These are phyloP conservation scores for Boehmeria nivea DNA, from an alignment of 306 rosid genomes.

Conservation along the genomic window DNA sequence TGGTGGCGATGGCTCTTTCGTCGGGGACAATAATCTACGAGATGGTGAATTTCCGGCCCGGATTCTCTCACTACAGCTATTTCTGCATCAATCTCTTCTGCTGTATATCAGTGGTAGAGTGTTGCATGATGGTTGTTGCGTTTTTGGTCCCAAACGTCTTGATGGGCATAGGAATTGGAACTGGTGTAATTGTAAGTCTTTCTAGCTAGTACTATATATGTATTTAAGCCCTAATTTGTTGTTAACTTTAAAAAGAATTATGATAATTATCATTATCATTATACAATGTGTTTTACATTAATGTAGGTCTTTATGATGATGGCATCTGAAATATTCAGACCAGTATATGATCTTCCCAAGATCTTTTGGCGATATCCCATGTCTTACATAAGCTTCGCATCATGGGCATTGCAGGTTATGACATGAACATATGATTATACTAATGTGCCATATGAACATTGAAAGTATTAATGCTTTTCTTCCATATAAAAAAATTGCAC, in stretches of 20 bases:
- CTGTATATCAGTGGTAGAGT: not conserved
- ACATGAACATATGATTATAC: too few relatives aligned
- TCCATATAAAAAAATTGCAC: too few relatives aligned
- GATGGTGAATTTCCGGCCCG: not conserved
- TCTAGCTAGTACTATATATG: not conserved
- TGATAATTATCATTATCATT: too few relatives aligned
- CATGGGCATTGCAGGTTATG: slow-evolving; percentile 60
- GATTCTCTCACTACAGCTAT: slow-evolving; percentile 8
- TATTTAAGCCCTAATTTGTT: too few relatives aligned
- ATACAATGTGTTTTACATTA: too few relatives aligned
- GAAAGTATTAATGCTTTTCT: too few relatives aligned
- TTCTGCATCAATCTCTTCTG: slow-evolving; percentile 7
- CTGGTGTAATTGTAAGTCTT: slow-evolving; percentile 2
- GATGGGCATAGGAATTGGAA: slow-evolving; percentile 5
- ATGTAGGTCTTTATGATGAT: slow-evolving; percentile 14
- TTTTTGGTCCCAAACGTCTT: slow-evolving; percentile 8
- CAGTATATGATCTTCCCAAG: slow-evolving; percentile 58
- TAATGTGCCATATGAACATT: too few relatives aligned
- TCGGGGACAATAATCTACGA: not conserved
- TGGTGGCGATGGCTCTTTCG: not conserved
- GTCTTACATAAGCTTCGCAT: slow-evolving; percentile 51
- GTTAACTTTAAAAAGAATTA: too few relatives aligned
- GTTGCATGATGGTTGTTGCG: slow-evolving; percentile 5
- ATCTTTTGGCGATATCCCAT: slow-evolving; percentile 66
- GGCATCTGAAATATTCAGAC: slow-evolving; percentile 63